phyloP scores from a whole-genome alignment of 2,329 filamentous ascomycete species.

The Clarireedia homoeocarpa region DNA sequence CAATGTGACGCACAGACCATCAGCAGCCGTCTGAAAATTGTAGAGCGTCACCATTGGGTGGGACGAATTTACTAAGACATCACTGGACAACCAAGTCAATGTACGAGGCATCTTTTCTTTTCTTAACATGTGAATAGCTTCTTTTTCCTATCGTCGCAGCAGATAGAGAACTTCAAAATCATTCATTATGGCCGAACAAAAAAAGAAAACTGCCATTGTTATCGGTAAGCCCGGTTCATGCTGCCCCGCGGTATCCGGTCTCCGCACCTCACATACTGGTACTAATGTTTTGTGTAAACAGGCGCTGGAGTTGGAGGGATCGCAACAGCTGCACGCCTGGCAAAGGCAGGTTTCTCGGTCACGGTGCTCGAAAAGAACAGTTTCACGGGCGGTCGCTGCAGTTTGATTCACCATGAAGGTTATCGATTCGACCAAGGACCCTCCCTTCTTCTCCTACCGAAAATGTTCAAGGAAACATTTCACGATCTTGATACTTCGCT shows the following conservation, averaged over 20 bases:
- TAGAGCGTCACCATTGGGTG: neutral
- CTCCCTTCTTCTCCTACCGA: slow-evolving; percentile 63
- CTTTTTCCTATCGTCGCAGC: slow-evolving; percentile 12
- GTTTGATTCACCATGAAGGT: slow-evolving; percentile 51
- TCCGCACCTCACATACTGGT: neutral
- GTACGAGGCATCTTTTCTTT: neutral
- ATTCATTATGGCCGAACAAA: slow-evolving; percentile 18
- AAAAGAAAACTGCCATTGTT: slow-evolving; percentile 42
- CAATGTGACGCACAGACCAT: no score
- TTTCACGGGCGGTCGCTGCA: slow-evolving; percentile 66
- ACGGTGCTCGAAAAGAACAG: slow-evolving; percentile 72
- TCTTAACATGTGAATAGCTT: slow-evolving; percentile 18
- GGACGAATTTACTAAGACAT: neutral
- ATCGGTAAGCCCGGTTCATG: slow-evolving; percentile 36
- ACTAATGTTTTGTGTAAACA: slow-evolving; percentile 25
- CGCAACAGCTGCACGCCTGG: slow-evolving; percentile 62
- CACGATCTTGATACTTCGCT: slow-evolving; percentile 59
- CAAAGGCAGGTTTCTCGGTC: slow-evolving; percentile 62
- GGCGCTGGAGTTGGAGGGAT: slow-evolving; percentile 67
- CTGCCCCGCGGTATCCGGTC: neutral
- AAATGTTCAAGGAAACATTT: slow-evolving; percentile 63
- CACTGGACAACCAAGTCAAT: no score
- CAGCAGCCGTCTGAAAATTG: neutral
- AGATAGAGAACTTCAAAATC: neutral
- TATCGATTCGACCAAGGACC: slow-evolving; percentile 72